Conservation (phyloP, 768 basidiomycete genomes). For the Naganishia vishniacii region DNA sequence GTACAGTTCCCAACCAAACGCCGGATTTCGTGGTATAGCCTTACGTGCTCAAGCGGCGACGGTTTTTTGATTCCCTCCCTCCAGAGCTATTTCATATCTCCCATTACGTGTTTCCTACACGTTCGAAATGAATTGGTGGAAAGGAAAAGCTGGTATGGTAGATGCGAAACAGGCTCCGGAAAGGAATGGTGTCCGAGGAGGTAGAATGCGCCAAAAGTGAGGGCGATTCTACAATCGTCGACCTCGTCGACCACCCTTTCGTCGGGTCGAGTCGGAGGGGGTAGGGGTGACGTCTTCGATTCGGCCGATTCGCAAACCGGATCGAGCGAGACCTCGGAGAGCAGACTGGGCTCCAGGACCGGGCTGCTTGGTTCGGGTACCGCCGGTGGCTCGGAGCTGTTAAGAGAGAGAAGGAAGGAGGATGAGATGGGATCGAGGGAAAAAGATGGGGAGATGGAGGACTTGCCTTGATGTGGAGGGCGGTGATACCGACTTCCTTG, state of each 20-base stretch:
- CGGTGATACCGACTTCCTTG: conserved; percentile 97
- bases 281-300: conserved; percentile 98
- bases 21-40: neutral
- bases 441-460: neutral
- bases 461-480: conserved; percentile 81
- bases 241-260: conserved; percentile 99
- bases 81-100: neutral
- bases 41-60: conserved; percentile 23
- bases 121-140: neutral
- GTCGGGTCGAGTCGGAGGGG: conserved; percentile 91
- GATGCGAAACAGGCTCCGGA: too few relatives aligned
- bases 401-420: neutral
- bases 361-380: conserved; percentile 97
- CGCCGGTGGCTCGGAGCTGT: conserved; percentile 81
- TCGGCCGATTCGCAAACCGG: conserved; percentile 94
- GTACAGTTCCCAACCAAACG: neutral
- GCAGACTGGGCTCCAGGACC: conserved; percentile 98
- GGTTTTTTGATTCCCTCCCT: neutral
- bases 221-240: conserved; percentile 65
- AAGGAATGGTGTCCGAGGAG: neutral
- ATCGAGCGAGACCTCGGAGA: conserved; percentile 93
- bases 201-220: neutral
- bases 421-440: neutral
- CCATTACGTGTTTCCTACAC: neutral
- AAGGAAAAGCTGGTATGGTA: too few relatives aligned